Evolutionary conservation across 768 basidiomycete species (phyloP).

Genomic region (Suillus brevipes): DNA sequence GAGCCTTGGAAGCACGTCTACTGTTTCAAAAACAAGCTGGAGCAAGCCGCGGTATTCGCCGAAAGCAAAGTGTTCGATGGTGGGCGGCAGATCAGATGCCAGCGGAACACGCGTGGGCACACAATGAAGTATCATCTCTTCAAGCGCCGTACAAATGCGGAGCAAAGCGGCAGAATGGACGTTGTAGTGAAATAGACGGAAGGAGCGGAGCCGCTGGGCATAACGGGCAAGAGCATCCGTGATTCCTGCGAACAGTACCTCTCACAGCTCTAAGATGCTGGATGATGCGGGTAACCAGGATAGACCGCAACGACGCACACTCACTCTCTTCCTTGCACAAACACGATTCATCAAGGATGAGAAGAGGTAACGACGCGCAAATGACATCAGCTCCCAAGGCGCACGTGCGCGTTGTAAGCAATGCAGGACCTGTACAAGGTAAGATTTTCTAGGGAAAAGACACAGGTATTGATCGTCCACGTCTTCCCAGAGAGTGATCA

Average conservation of each 20-base stretch:
- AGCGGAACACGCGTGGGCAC: slow-evolving; percentile 35
- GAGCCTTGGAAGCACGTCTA: slow-evolving; percentile 35
- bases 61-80: slow-evolving; percentile 42
- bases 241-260: neutral
- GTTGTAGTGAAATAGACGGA: slow-evolving; percentile 41
- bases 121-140: slow-evolving; percentile 41
- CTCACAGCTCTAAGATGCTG: no score
- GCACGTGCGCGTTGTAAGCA: no score
- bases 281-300: no score
- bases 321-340: no score
- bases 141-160: slow-evolving; percentile 36
- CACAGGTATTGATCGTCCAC: no score
- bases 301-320: no score
- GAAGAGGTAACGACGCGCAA: no score
- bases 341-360: no score
- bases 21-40: slow-evolving; percentile 30
- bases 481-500: no score
- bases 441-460: no score
- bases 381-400: no score
- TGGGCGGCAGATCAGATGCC: slow-evolving; percentile 31
- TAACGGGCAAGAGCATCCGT: slow-evolving; percentile 26
- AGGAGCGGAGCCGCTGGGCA: slow-evolving; percentile 38
- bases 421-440: no score
- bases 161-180: slow-evolving; percentile 35
- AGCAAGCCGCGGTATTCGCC: slow-evolving; percentile 27